phyloP scores from a whole-genome alignment of 1,284 basidiomycete genomes.

The Vanrija sp. region DNA sequence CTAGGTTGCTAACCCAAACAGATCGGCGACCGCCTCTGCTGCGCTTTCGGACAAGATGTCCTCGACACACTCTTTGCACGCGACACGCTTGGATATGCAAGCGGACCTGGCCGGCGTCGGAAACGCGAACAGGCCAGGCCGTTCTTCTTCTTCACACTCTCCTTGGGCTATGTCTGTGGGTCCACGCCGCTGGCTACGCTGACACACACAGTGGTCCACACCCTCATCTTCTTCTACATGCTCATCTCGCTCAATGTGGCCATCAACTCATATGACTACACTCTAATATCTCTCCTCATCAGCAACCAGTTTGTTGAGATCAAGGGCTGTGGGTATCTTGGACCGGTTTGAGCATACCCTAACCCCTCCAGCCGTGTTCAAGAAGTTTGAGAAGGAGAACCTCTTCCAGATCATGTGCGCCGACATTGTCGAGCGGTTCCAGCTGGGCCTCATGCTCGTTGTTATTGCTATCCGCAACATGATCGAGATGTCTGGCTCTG shows the following conservation, averaged over 20 bases:
- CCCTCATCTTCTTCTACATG: constrained; percentile 95
- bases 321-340: constrained; percentile 77
- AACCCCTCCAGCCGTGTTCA: constrained; percentile 67
- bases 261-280: constrained; percentile 97
- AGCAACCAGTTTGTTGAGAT: constrained; percentile 99
- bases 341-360: neutral
- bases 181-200: constrained; percentile 9
- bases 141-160: constrained; percentile 77
- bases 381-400: constrained; percentile 99
- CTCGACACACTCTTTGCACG: constrained; percentile 93
- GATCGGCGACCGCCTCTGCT: constrained; percentile 93
- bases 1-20: constrained; percentile 39
- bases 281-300: constrained; percentile 86
- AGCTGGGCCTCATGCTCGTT: constrained; percentile 82
- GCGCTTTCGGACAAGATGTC: constrained; percentile 96
- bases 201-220: constrained; percentile 65
- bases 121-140: constrained; percentile 58
- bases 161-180: constrained; percentile 78
- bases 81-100: constrained; percentile 65
- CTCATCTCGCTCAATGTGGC: constrained; percentile 94
- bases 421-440: constrained; percentile 98
- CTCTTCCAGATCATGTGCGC: constrained; percentile 99
- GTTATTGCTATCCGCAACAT: constrained; percentile 92
- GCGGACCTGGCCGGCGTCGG: constrained; percentile 22
- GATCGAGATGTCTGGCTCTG: constrained; percentile 87